Evolutionary conservation across 2,329 filamentous ascomycete genomes (phyloP).

Genomic region (Magnaporthiopsis poae): DNA sequence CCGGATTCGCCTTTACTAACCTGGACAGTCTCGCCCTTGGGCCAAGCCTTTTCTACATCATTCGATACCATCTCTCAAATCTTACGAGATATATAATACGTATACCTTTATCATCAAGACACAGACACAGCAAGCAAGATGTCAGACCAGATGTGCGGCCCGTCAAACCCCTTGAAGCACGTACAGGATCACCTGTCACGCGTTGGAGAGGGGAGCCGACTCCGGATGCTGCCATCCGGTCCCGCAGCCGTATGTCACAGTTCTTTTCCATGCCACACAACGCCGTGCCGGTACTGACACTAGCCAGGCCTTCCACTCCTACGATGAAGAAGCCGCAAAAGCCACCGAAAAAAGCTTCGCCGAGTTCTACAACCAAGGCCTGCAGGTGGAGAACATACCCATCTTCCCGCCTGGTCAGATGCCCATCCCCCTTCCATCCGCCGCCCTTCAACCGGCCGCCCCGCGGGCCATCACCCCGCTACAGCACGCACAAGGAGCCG

Average conservation of each 20-base stretch:
- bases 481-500: not conserved
- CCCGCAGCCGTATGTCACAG: not conserved
- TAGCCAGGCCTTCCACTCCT: constrained; percentile 14
- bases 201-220: constrained; percentile 50
- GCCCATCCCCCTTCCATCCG: not conserved
- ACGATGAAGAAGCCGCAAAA: constrained; percentile 2
- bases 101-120: not conserved
- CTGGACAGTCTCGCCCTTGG: too few species aligned
- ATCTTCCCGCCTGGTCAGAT: not conserved
- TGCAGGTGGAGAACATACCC: constrained; percentile 2
- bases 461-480: too few species aligned
- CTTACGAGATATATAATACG: too few species aligned
- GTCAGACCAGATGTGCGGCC: constrained; percentile 51
- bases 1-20: too few species aligned
- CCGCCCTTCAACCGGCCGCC: not conserved
- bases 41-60: too few species aligned
- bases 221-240: not conserved
- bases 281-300: not conserved
- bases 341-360: constrained; percentile 14
- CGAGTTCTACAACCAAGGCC: not conserved
- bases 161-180: constrained; percentile 64
- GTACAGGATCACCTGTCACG: constrained; percentile 60
- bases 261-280: not conserved
- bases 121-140: constrained; percentile 19
- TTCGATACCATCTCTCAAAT: too few species aligned